Conservation (phyloP, 768 basidiomycete species). For the Exsudoporus frostii region DNA sequence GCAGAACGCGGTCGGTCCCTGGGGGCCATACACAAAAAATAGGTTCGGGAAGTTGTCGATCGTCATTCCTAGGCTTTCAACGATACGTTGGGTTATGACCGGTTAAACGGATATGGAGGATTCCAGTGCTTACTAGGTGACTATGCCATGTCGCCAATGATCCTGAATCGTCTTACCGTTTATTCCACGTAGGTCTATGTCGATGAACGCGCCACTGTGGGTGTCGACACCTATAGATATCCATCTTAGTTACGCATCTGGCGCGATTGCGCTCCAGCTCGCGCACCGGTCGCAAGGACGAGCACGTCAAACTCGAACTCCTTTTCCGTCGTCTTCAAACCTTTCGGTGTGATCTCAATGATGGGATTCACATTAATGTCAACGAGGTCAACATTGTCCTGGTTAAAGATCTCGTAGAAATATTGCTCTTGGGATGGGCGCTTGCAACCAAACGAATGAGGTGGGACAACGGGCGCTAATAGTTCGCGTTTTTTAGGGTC, state of each 20-base stretch:
- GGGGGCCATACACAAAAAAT: conserved; percentile 14
- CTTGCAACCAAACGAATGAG: background rate
- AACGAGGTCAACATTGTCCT: conserved; percentile 9
- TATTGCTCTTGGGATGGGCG: background rate
- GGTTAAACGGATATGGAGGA: background rate
- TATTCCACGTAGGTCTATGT: conserved; percentile 11
- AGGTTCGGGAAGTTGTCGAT: conserved; percentile 18
- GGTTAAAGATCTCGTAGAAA: background rate
- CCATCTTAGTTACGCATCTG: background rate
- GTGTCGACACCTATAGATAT: background rate
- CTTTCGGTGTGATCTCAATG: conserved; percentile 5
- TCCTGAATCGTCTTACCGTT: conserved; percentile 12
- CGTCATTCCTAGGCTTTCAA: conserved; percentile 8
- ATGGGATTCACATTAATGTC: conserved; percentile 10
- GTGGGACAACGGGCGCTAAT: background rate
- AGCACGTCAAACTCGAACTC: conserved; percentile 13
- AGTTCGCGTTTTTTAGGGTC: background rate
- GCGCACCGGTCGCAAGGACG: conserved; percentile 5
- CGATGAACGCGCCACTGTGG: conserved; percentile 1
- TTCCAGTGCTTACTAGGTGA: conserved; percentile 11
- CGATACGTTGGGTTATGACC: background rate
- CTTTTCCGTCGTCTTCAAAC: conserved; percentile 5
- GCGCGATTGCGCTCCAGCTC: background rate
- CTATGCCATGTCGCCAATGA: conserved; percentile 11
- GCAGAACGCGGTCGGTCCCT: conserved; percentile 8